phyloP scores from a whole-genome alignment of 176 grass and related monocot species.

The Aegilops speltoides region DNA sequence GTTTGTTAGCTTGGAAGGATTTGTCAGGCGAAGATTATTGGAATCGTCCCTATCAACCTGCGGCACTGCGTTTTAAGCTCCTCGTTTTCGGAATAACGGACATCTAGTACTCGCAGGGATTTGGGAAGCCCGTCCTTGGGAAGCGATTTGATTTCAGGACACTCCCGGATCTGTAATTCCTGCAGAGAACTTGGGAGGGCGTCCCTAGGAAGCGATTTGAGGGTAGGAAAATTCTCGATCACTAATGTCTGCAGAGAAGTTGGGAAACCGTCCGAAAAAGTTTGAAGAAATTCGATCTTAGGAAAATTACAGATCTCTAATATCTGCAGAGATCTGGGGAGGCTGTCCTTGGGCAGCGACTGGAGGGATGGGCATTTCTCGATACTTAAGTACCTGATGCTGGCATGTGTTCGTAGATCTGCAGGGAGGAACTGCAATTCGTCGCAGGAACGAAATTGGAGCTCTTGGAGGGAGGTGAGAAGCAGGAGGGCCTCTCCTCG shows the following conservation, averaged over 20 bases:
- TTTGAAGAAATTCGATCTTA: neutral
- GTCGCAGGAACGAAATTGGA: fast-evolving
- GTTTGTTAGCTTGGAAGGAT: constrained; percentile 7
- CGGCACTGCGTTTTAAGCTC: neutral
- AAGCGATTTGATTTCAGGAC: too few species aligned
- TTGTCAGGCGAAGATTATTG: neutral
- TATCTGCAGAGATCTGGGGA: neutral
- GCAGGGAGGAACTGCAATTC: neutral
- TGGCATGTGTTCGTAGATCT: neutral
- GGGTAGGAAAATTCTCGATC: fast-evolving
- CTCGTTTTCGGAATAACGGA: fast-evolving
- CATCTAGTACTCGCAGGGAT: neutral
- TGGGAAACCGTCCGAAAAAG: neutral
- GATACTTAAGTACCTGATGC: neutral
- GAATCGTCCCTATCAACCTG: constrained; percentile 11
- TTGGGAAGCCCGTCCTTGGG: too few species aligned
- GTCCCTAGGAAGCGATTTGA: neutral
- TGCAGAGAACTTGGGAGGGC: neutral
- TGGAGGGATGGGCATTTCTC: neutral
- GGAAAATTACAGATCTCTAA: neutral
- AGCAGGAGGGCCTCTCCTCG: too few species aligned
- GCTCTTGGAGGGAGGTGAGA: too few species aligned
- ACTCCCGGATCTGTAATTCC: too few species aligned
- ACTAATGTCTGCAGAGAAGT: neutral
- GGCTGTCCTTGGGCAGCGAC: neutral